Percentiles rank a stretch among this genome's conserved stretches.
Evolutionary conservation across 2,329 filamentous ascomycete species (phyloP).

Genomic region (Microcyclospora tardicrescens): DNA sequence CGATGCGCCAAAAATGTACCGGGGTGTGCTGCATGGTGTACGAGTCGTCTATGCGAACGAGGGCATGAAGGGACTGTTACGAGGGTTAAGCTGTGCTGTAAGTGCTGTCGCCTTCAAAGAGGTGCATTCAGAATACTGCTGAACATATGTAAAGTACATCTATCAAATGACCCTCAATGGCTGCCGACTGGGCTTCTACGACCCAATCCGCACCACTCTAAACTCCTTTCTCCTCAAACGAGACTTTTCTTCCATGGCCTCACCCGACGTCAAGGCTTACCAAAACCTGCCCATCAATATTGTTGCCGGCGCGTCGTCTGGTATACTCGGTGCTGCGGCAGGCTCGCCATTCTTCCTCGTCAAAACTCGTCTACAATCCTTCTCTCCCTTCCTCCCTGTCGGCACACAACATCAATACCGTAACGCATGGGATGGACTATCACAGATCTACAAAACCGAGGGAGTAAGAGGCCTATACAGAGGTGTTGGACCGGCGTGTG

Average conservation of each 20-base stretch:
- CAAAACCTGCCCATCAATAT: slow-evolving; percentile 89
- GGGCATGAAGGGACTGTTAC: slow-evolving; percentile 70
- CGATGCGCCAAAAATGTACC: slow-evolving; percentile 77
- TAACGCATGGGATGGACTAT: slow-evolving; percentile 71
- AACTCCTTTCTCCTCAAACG: slow-evolving; percentile 42
- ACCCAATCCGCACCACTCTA: slow-evolving; percentile 64
- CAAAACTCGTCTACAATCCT: slow-evolving; percentile 92
- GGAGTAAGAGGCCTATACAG: slow-evolving; percentile 75
- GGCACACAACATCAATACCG: slow-evolving; percentile 93
- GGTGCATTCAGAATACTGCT: too few species aligned
- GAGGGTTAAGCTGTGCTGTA: slow-evolving; percentile 75
- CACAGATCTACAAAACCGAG: slow-evolving; percentile 64
- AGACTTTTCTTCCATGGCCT: slow-evolving; percentile 49
- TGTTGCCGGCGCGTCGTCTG: slow-evolving; percentile 77
- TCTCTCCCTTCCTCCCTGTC: slow-evolving; percentile 79
- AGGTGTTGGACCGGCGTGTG: slow-evolving; percentile 85
- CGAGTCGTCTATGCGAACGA: slow-evolving; percentile 84
- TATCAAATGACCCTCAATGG: slow-evolving; percentile 96
- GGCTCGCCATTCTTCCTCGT: slow-evolving; percentile 96
- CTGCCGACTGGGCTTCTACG: slow-evolving; percentile 93
- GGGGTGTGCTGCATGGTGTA: slow-evolving; percentile 81
- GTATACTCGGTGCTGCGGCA: slow-evolving; percentile 80
- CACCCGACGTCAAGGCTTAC: slow-evolving; percentile 26
- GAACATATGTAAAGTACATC: slow-evolving; percentile 47
- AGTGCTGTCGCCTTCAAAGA: slow-evolving; percentile 6